Conservation (phyloP, 2,329 filamentous ascomycete genomes). For the Stachybotrys chartarum region DNA sequence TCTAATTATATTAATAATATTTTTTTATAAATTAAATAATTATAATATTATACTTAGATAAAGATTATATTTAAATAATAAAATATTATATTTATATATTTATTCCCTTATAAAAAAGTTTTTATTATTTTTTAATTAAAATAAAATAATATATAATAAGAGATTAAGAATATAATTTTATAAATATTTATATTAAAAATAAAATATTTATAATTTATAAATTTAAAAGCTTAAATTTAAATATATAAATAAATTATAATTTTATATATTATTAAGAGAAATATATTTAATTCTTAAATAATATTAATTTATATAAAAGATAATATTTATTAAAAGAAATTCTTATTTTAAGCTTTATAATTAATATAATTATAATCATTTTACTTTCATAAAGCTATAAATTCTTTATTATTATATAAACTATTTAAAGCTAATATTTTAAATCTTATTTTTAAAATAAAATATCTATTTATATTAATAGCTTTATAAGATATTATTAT, state of each 20-base stretch:
- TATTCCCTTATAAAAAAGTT: constrained; percentile 7
- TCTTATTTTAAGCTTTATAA: no score
- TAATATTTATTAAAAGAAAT: neutral
- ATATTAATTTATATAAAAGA: constrained; percentile 1
- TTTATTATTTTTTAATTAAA: constrained; percentile 4
- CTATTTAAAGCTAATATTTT: neutral
- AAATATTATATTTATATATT: constrained; percentile 8
- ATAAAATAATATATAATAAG: constrained; percentile 1
- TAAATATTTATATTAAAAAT: constrained; percentile 6
- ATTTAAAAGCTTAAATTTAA: constrained; percentile 2
- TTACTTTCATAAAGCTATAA: no score
- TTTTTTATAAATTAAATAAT: constrained; percentile 3
- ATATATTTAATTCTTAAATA: neutral
- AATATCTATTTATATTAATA: neutral
- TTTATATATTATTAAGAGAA: neutral
- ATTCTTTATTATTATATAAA: no score
- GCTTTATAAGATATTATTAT: no score
- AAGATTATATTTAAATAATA: constrained; percentile 8
- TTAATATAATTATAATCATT: no score
- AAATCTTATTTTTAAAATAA: no score
- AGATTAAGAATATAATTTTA: constrained; percentile 3
- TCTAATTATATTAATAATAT: neutral
- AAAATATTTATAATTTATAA: constrained; percentile 1
- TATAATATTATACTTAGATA: constrained; percentile 11
- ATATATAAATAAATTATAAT: constrained; percentile 4